A percentile compares a stretch with the other conserved stretches of the same genome.
Conservation (phyloP, 2,329 filamentous ascomycete species). For the Aspergillus floridensis region DNA sequence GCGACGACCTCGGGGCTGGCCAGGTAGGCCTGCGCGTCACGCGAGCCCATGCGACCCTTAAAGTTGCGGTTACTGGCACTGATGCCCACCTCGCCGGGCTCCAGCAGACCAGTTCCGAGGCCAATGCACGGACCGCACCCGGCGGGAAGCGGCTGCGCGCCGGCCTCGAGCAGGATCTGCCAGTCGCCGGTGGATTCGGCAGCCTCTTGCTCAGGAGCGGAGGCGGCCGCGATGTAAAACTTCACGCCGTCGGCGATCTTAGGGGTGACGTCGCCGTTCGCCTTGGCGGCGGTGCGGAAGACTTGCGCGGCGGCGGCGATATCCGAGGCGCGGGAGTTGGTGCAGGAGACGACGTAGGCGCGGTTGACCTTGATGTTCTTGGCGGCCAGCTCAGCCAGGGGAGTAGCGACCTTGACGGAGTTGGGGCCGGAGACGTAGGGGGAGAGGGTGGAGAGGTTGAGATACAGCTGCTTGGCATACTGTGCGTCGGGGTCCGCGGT, state of each 20-base stretch:
- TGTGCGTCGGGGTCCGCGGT: slow-evolving; percentile 70
- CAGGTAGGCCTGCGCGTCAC: slow-evolving; percentile 78
- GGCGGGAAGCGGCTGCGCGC: slow-evolving; percentile 67
- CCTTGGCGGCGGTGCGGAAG: slow-evolving; percentile 70
- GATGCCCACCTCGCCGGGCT: slow-evolving; percentile 84
- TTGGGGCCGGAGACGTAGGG: slow-evolving; percentile 87
- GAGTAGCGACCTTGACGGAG: slow-evolving; percentile 82
- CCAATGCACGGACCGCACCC: slow-evolving; percentile 87
- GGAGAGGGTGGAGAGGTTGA: slow-evolving; percentile 78
- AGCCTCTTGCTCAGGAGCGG: slow-evolving; percentile 68
- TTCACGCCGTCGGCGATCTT: slow-evolving; percentile 74
- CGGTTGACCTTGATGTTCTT: slow-evolving; percentile 76
- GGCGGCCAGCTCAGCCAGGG: slow-evolving; percentile 68
- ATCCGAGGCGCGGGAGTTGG: slow-evolving; percentile 79
- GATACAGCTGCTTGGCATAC: slow-evolving; percentile 79
- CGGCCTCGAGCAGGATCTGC: slow-evolving; percentile 77
- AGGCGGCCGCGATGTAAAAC: slow-evolving; percentile 89
- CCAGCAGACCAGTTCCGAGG: slow-evolving; percentile 72
- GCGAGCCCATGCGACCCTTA: slow-evolving; percentile 83
- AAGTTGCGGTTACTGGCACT: slow-evolving; percentile 84
- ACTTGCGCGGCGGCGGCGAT: slow-evolving; percentile 78
- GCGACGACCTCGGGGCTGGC: slow-evolving; percentile 89
- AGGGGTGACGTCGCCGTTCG: slow-evolving; percentile 59
- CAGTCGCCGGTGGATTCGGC: slow-evolving; percentile 82
- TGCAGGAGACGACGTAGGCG: slow-evolving; percentile 87